Conservation (phyloP, 2,329 filamentous ascomycete species). For the Neofusicoccum laricinum region DNA sequence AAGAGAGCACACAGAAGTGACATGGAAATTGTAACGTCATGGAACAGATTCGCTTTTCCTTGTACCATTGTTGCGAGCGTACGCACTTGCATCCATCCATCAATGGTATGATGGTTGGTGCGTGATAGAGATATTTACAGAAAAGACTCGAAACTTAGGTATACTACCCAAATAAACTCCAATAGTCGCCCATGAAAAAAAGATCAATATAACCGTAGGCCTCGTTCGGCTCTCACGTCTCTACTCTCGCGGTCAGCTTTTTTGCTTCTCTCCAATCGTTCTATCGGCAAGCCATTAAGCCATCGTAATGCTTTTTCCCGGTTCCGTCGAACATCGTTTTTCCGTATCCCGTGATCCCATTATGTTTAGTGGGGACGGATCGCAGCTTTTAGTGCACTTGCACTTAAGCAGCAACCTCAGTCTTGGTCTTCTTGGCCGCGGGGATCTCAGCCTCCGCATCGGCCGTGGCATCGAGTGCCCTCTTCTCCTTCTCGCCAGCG, state of each 20-base stretch:
- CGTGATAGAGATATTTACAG: neutral
- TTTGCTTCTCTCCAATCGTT: neutral
- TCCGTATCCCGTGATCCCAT: neutral
- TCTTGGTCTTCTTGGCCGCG: slow-evolving; percentile 49
- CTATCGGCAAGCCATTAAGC: slow-evolving; percentile 6
- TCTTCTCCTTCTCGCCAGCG: slow-evolving; percentile 45
- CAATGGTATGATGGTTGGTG: neutral
- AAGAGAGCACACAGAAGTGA: neutral
- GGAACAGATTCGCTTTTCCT: slow-evolving; percentile 10
- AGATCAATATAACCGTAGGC: neutral
- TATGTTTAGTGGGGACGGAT: neutral
- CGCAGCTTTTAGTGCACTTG: neutral
- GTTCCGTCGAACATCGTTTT: neutral
- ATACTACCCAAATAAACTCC: slow-evolving; percentile 10
- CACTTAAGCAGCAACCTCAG: slow-evolving; percentile 21
- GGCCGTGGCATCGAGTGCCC: slow-evolving; percentile 44
- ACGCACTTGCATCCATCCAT: neutral
- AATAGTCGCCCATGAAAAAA: neutral
- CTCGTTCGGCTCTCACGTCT: neutral
- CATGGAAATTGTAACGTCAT: neutral
- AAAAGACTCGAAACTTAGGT: slow-evolving; percentile 2
- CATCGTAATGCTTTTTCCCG: neutral
- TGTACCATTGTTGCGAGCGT: neutral
- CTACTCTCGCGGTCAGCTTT: neutral
- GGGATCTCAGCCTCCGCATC: slow-evolving; percentile 46